Conservation (phyloP, 1,139 yeast genomes). For the Sugiyamaella sp. region DNA sequence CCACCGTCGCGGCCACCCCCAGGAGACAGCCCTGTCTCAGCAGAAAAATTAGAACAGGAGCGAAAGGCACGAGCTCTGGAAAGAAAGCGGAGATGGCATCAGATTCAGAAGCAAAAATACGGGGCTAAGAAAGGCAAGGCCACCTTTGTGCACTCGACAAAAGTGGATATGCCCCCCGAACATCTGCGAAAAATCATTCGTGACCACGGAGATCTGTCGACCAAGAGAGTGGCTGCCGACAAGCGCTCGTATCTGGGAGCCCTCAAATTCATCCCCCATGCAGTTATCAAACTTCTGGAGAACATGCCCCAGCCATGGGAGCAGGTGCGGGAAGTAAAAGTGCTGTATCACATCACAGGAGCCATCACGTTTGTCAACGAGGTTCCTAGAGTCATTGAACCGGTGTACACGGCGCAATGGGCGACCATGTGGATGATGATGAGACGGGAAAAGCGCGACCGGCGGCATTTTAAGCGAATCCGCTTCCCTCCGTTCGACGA, state of each 20-base stretch:
- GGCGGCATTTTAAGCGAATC: slow-evolving; percentile 88
- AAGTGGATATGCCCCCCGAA: slow-evolving; percentile 91
- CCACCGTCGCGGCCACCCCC: slow-evolving; percentile 41
- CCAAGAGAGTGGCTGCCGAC: slow-evolving; percentile 80
- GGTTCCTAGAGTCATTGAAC: slow-evolving; percentile 87
- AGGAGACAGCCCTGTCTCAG: slow-evolving; percentile 24
- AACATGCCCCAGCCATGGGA: slow-evolving; percentile 99
- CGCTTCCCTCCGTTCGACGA: slow-evolving; percentile 96
- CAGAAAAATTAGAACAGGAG: slow-evolving; percentile 15
- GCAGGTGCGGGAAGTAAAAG: slow-evolving; percentile 78
- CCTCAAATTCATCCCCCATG: slow-evolving; percentile 93
- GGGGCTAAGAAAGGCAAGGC: slow-evolving; percentile 43
- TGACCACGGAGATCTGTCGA: slow-evolving; percentile 85
- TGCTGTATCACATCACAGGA: slow-evolving; percentile 86
- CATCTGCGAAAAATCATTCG: slow-evolving; percentile 83
- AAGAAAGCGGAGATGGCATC: slow-evolving; percentile 67
- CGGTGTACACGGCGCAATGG: slow-evolving; percentile 94
- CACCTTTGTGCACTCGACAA: slow-evolving; percentile 57
- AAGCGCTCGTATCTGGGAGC: slow-evolving; percentile 90
- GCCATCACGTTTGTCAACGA: slow-evolving; percentile 96
- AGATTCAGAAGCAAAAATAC: slow-evolving; percentile 60
- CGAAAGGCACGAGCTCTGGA: slow-evolving; percentile 37
- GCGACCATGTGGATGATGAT: slow-evolving; percentile 88
- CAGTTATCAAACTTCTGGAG: slow-evolving; percentile 82
- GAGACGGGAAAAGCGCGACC: slow-evolving; percentile 91